Evolutionary conservation across 495 filamentous ascomycete species (phyloP).

Genomic region (Evansstolkia leycettana): DNA sequence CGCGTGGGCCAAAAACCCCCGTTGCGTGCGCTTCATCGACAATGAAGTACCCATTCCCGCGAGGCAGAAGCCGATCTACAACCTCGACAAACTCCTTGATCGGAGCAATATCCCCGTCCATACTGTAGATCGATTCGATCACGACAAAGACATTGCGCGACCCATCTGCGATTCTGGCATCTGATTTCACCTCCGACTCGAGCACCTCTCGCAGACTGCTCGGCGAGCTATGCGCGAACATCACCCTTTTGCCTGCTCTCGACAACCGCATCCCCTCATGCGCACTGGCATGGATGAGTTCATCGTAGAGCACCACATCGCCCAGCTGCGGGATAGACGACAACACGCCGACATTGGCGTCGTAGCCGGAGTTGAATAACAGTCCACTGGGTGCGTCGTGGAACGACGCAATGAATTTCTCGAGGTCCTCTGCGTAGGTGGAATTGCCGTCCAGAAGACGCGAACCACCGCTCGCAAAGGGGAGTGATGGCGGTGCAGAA

Average conservation of each 20-base stretch:
- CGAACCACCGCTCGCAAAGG: slow-evolving; percentile 31
- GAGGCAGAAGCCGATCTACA: slow-evolving; percentile 43
- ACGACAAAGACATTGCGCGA: slow-evolving; percentile 45
- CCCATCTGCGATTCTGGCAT: slow-evolving; percentile 19
- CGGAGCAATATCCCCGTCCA: slow-evolving; percentile 69
- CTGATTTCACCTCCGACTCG: slow-evolving; percentile 13
- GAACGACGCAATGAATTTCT: slow-evolving; percentile 50
- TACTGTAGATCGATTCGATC: slow-evolving; percentile 69
- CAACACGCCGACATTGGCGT: slow-evolving; percentile 63
- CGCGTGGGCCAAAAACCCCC: slow-evolving; percentile 50
- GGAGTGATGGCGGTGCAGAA: slow-evolving; percentile 17
- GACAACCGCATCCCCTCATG: slow-evolving; percentile 68
- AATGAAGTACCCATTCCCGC: slow-evolving; percentile 51
- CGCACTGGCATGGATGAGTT: slow-evolving; percentile 63
- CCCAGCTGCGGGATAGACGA: slow-evolving; percentile 53
- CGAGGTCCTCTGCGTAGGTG: slow-evolving; percentile 47
- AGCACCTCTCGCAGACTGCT: slow-evolving; percentile 29
- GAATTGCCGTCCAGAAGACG: slow-evolving; percentile 54
- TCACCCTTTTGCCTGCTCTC: slow-evolving; percentile 32
- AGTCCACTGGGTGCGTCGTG: slow-evolving; percentile 51
- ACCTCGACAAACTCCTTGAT: slow-evolving; percentile 43
- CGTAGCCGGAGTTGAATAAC: slow-evolving; percentile 69
- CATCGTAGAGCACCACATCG: slow-evolving; percentile 63
- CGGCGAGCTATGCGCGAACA: slow-evolving; percentile 53
- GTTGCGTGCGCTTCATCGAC: slow-evolving; percentile 74